Evolutionary conservation across 805 yeast species (phyloP), one percentile per base, ranked within the genome.

Genomic region (Saturnispora kantuleensis): DNA sequence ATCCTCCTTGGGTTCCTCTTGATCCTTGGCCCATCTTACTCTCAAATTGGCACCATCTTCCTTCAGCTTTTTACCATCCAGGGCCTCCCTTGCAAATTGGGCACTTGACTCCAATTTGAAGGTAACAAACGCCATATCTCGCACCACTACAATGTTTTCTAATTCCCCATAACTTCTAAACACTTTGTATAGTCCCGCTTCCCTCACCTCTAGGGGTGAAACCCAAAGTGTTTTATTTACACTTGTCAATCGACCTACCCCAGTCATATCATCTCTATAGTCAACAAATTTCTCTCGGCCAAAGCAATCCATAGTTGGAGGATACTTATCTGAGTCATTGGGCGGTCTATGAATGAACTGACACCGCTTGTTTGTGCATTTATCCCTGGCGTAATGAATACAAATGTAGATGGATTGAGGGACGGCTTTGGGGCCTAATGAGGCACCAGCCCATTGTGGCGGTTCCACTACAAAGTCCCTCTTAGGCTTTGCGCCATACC

Each of bases 41-140:
- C 70, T 74, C 37, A 89, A 62, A 0, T 80, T 73, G 50, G 84
- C 95, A 46, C 74, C 72, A 36, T 73, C 78, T 10, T 34, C 41
- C 11, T 16, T 29, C 16, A 43, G 12, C 30, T 46, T 43, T 42
- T 79, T 73, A 4, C 49, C 53, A 18, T 52, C 52, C 96, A 90
- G 86, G 1, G 95, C 95, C 60, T 90, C 97, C 55, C 86, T 85
- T 0, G 96, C 96, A 68, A 90, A 93, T 60, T 90, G 97, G 0
- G 97, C 97, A 56, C 74, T 80, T 16, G 72, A 60, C 54, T 86
- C 95, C 31, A 70, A 60, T 46, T 69, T 69, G 56, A 67, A 90
- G 1, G 84, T 81, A 6, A 93, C 75, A 64, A 90, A 89, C 0
- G 89, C 96, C 56, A 89, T 79, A 21, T 66, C 64, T 43, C 73